phyloP scores from a whole-genome alignment of 2,329 filamentous ascomycete genomes.

The Scleromitrula shiraiana region DNA sequence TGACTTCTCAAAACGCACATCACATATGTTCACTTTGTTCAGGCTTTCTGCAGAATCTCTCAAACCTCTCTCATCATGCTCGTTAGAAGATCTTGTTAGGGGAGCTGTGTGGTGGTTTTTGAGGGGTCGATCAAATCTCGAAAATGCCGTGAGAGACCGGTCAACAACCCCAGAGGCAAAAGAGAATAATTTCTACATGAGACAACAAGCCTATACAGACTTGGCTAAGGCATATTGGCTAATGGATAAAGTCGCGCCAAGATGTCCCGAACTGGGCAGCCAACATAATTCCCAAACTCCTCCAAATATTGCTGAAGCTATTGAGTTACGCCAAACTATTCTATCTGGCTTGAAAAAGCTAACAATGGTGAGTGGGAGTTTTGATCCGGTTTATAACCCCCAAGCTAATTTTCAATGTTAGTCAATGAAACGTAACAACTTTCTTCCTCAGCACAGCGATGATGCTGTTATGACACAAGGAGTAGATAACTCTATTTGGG shows the following conservation, averaged over 20 bases:
- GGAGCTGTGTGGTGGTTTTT: conserved; percentile 86
- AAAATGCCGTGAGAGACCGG: conserved; percentile 60
- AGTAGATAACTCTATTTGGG: conserved; percentile 75
- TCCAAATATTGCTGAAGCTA: conserved; percentile 33
- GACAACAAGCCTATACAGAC: conserved; percentile 76
- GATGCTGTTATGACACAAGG: conserved; percentile 64
- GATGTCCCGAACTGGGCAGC: conserved; percentile 18
- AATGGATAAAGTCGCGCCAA: conserved; percentile 40
- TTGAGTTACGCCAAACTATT: conserved; percentile 46
- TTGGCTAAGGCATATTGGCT: conserved; percentile 84
- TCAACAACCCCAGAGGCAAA: conserved; percentile 46
- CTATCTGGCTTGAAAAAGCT: conserved; percentile 63
- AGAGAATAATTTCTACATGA: conserved; percentile 45
- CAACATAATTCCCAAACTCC: conserved; percentile 16
- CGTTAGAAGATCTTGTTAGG: conserved; percentile 60
- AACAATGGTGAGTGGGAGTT: conserved; percentile 37
- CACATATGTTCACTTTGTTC: conserved; percentile 69
- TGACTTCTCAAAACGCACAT: conserved; percentile 62
- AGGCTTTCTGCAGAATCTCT: conserved; percentile 67
- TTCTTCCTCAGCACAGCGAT: conserved; percentile 59
- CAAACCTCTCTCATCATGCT: conserved; percentile 54
- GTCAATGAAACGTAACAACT: conserved; percentile 77
- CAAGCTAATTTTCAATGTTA: background rate
- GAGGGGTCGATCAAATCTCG: conserved; percentile 68
- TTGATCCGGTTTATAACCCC: background rate